Evolutionary conservation across 2,329 filamentous ascomycete species (phyloP), one percentile per base, ranked within the genome.

Genomic region (Triangularia setosa): DNA sequence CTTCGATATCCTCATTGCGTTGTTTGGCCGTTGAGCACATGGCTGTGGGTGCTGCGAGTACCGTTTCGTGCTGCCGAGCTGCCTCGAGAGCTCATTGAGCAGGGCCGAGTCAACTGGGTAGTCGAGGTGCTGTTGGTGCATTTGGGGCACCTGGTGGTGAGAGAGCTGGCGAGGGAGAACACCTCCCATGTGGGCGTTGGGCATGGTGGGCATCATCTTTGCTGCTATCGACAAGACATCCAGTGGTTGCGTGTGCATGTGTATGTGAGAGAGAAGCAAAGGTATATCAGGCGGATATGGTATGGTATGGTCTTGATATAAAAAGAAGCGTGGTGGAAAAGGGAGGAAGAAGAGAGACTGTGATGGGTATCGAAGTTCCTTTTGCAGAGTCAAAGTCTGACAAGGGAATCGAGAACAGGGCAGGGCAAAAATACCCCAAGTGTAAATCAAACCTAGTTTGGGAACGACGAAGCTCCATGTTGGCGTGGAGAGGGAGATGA

Each of bases 1-100:
- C 75, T 91, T 91, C 63, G 77, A 77, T 44, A 91, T 79, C 65
- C 88, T 82, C 83, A 85, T 87, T 64, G 79, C 77, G 65, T 77
- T 78, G 69, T 77, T 79, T 58, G 75, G 76, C 71, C 80, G 60
- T 33, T 64, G 81, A 79, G 68, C 79, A 81, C 8, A 82, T 81
- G 24, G 78, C 75, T 44, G 57, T 48, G 8, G n/a, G 40, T 55
- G 23, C 66, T 81, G 79, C 23, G 84, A 84, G 66, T 79, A 76
- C 65, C 80, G 79, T 57, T 83, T 79, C 44, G 79, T 74, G 27
- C 79, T 74, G 63, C 82, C 80, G 71, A 83, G 80, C 66, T 87
- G 84, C 67, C 78, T 81, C 25, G 81, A 80, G 33, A 83, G 74
- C 65, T 84, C 83, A 70, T 86, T 81, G 62, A 55, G 23, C 23